A percentile compares a stretch with the other conserved stretches of the same genome.
Conservation (phyloP, 352 stramenopile species). For the Globisporangium sylvaticum region DNA sequence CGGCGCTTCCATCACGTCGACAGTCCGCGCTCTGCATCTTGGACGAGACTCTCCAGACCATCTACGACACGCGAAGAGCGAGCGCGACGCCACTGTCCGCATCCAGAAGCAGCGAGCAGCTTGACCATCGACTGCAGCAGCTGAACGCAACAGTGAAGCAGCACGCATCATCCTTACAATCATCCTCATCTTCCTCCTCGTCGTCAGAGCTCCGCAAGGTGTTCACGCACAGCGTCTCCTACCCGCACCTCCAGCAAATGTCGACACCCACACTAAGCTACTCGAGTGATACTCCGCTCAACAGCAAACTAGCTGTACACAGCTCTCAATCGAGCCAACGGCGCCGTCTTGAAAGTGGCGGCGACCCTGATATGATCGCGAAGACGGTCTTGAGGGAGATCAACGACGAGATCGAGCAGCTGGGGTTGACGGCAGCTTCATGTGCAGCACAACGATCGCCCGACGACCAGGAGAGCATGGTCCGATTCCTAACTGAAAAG, state of each 20-base stretch:
- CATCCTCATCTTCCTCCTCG: background rate
- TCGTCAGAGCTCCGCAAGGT: conserved; percentile 10
- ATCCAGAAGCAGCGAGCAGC: conserved; percentile 7
- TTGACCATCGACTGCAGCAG: conserved; percentile 8
- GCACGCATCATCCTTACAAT: background rate
- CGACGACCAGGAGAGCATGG: conserved; percentile 14
- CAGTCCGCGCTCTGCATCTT: conserved; percentile 38
- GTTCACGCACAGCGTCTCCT: conserved; percentile 7
- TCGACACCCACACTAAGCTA: background rate
- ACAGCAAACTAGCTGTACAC: background rate
- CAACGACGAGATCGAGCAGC: conserved; percentile 37
- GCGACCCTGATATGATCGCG: conserved; percentile 34
- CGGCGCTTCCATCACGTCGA: background rate
- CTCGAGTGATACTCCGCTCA: background rate
- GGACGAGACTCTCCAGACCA: conserved; percentile 47
- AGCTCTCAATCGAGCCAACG: background rate
- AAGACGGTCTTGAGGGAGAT: conserved; percentile 37
- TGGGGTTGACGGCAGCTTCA: conserved; percentile 12
- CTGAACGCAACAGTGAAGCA: background rate
- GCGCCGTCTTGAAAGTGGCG: background rate
- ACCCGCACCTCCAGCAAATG: conserved; percentile 1
- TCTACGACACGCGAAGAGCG: conserved; percentile 26
- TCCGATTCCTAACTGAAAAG: conserved; percentile 40
- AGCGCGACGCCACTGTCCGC: background rate
- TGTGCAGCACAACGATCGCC: background rate